These are phyloP conservation scores for Juglanconis sp. DNA, from an alignment of 2,329 filamentous ascomycete species.

Conservation along the genomic window DNA sequence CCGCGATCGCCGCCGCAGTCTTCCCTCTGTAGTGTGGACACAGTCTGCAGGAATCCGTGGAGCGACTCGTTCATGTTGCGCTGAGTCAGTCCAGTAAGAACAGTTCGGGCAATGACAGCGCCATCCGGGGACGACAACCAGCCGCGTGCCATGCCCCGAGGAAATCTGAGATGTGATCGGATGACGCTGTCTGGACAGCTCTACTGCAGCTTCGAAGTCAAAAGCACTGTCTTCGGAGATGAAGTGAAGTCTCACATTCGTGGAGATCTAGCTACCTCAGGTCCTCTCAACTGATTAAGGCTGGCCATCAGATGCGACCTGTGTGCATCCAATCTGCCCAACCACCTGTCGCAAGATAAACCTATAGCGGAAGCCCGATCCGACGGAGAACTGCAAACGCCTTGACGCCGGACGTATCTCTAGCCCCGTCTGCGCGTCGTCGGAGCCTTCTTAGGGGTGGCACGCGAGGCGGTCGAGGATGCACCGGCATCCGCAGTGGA, in stretches of 20 bases:
- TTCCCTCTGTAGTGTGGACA: not conserved
- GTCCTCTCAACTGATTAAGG: not conserved
- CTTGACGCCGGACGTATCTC: not conserved
- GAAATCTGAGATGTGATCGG: not conserved
- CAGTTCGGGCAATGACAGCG: not conserved
- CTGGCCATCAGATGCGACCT: conserved; percentile 3
- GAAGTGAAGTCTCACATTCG: not conserved
- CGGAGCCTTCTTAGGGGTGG: conserved; percentile 36
- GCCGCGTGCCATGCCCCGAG: no score
- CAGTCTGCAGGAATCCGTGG: conserved; percentile 17
- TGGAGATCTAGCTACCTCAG: conserved; percentile 9
- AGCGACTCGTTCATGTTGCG: not conserved
- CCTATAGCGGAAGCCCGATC: conserved; percentile 1
- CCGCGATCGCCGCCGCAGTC: not conserved
- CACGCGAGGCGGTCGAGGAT: conserved; percentile 14
- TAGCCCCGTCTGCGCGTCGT: conserved; percentile 41
- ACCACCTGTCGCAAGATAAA: not conserved
- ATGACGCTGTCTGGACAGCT: not conserved
- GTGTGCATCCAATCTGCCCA: not conserved
- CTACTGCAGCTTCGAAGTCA: not conserved
- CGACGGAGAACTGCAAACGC: not conserved
- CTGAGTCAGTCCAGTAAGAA: not conserved
- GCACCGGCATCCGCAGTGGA: conserved; percentile 21
- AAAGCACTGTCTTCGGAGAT: not conserved
- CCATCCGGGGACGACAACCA: not conserved